Base-by-base conservation (phyloP, 495 filamentous ascomycete genomes). In the Hypoxylon crocopeplum region DNA sequence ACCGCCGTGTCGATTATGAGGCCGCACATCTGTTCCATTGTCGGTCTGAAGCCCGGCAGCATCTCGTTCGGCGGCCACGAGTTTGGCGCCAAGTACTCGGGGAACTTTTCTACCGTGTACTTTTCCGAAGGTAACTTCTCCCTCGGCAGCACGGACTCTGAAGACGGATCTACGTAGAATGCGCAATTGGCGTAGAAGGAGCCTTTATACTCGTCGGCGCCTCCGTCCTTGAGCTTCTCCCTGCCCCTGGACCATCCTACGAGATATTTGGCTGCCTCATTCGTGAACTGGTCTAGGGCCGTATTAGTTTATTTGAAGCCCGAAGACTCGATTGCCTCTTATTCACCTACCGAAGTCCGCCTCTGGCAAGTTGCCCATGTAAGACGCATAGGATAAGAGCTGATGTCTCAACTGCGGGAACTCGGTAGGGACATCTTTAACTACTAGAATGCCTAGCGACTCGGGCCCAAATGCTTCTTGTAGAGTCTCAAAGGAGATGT, bases 111-210 rank as follows among this genome's bases (percentile, higher is more conserved):
- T 2, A 83, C n/a, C n/a, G n/a, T n/a, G n/a, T n/a, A n/a, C n/a
- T n/a, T n/a, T n/a, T n/a, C n/a, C n/a, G n/a, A 60, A 59, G 83
- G 84, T 57, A 81, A 84, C 44, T 84, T 75, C 4, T 75, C 75
- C 1, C 86, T 82, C 2, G 80, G 81, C 16, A 67, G 80, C 5
- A 87, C 86, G 40, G 82, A 83, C 8, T 85, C 77, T 4, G 91
- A 77, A 1, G 65, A 51, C 1, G 84, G 78, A 57, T 90, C 82
- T 42, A 93, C 84, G 71, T 94, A 93, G 79, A 96, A 97, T 45
- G 90, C 90, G 72, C 92, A 96, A 75, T 98, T 97, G 69, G 93
- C 88, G 71, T 98, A 99, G 80, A 89, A 99, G 13, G 91, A 96
- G 48, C 94, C 94, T 77, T 99, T 99, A 8, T 90, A 82, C 4